Conservation (phyloP, 2,329 filamentous ascomycete species). For the Hypoxylon sp. region DNA sequence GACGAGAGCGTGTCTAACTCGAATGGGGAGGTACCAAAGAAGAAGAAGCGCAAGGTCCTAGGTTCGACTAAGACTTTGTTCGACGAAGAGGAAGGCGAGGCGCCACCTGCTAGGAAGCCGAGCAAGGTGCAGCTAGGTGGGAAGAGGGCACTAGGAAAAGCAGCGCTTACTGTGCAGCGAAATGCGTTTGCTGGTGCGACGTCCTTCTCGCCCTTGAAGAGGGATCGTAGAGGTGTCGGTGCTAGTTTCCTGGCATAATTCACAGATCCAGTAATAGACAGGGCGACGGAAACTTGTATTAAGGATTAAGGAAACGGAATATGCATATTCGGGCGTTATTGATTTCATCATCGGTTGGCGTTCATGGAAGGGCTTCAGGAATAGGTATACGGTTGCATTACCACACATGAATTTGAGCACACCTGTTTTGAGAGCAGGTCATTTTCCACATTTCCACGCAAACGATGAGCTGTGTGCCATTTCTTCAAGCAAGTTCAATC, state of each 20-base stretch:
- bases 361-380: constrained; percentile 23
- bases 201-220: constrained; percentile 77
- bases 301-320: constrained; percentile 9
- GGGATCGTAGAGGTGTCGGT: constrained; percentile 68
- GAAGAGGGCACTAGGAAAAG: constrained; percentile 45
- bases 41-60: constrained; percentile 78
- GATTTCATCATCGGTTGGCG: not conserved
- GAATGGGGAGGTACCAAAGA: constrained; percentile 55
- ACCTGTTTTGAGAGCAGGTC: constrained; percentile 19
- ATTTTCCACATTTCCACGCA: constrained; percentile 12
- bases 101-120: constrained; percentile 41
- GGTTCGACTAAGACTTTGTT: constrained; percentile 74
- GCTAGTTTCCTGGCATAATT: constrained; percentile 66
- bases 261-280: constrained; percentile 19
- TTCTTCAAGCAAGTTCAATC: not conserved
- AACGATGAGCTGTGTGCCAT: not conserved
- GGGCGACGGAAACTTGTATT: constrained; percentile 13
- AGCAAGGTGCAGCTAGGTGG: constrained; percentile 41
- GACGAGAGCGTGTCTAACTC: constrained; percentile 40
- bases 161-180: constrained; percentile 52
- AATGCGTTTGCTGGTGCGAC: constrained; percentile 59
- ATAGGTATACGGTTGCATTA: constrained; percentile 37
- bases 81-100: constrained; percentile 69
- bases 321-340: constrained; percentile 33
- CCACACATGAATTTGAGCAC: constrained; percentile 36